Conservation (phyloP, 768 basidiomycete genomes). For the Suillus subaureus region DNA sequence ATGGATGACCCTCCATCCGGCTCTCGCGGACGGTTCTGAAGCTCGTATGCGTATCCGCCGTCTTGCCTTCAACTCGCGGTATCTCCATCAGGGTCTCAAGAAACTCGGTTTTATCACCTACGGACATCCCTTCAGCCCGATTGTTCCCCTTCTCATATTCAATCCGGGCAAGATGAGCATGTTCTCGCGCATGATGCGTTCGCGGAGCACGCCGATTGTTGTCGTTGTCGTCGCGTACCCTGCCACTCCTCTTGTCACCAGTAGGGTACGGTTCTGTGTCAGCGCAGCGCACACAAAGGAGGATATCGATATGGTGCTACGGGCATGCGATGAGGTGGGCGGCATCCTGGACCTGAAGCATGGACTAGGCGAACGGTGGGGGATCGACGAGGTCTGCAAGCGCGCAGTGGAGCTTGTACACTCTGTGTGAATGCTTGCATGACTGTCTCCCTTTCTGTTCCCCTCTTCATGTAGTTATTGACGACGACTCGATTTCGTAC, state of each 20-base stretch:
- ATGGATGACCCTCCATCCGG: constrained; percentile 77
- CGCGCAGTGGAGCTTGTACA: constrained; percentile 78
- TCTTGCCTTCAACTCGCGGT: constrained; percentile 93
- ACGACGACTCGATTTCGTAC: not conserved
- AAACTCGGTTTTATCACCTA: constrained; percentile 98
- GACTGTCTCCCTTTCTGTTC: not conserved
- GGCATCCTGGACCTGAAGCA: constrained; percentile 90
- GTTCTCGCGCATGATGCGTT: constrained; percentile 88
- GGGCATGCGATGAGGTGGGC: constrained; percentile 91
- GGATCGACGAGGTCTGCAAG: constrained; percentile 69
- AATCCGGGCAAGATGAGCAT: constrained; percentile 92
- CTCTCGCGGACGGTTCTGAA: constrained; percentile 81
- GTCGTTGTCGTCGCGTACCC: constrained; percentile 92
- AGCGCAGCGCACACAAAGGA: constrained; percentile 97
- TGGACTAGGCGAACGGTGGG: constrained; percentile 72
- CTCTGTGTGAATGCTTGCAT: constrained; percentile 19
- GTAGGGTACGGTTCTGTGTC: constrained; percentile 89
- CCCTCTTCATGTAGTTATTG: constrained; percentile 1
- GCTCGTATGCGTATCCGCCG: constrained; percentile 81
- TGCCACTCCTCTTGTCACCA: constrained; percentile 79
- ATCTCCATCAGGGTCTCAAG: constrained; percentile 81
- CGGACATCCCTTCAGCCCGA: constrained; percentile 88
- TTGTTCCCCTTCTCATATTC: constrained; percentile 91
- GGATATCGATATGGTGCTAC: constrained; percentile 84
- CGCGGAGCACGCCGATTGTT: constrained; percentile 65